Evolutionary conservation across 371 early-diverging fungal genomes (phyloP).

Genomic region (Zychaea mexicana): DNA sequence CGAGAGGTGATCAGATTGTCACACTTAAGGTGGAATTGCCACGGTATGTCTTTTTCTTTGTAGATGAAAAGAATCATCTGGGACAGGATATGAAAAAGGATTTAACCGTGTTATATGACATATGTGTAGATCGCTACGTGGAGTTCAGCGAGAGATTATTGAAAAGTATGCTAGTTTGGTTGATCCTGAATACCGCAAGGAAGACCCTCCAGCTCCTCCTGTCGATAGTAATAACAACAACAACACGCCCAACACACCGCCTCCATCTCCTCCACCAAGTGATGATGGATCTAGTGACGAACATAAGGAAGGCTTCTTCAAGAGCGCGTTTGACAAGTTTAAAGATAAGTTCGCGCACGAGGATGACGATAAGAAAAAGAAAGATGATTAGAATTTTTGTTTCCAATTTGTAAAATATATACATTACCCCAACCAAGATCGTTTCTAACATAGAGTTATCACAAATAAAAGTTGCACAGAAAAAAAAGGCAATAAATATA

Average conservation of each 20-base stretch:
- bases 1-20: conserved; percentile 86
- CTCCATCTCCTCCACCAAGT: conserved; percentile 16
- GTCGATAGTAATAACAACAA: no score
- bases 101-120: background rate
- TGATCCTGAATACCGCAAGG: conserved; percentile 30
- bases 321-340: conserved; percentile 34
- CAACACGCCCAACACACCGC: background rate
- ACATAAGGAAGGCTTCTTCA: conserved; percentile 26
- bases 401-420: background rate
- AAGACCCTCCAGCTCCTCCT: conserved; percentile 14
- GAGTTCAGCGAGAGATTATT: conserved; percentile 38
- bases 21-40: conserved; percentile 82
- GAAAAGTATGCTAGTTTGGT: conserved; percentile 39
- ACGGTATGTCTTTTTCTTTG: conserved; percentile 30
- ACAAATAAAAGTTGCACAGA: no score
- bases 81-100: background rate
- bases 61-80: no score
- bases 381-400: background rate
- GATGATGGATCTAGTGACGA: background rate
- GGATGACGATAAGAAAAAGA: conserved; percentile 25
- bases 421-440: no score
- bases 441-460: no score
- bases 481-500: no score
- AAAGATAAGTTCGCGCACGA: conserved; percentile 27
- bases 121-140: conserved; percentile 28